Evolutionary conservation across 306 rosid genomes (phyloP).

Genomic region (Prunus dulcis): DNA sequence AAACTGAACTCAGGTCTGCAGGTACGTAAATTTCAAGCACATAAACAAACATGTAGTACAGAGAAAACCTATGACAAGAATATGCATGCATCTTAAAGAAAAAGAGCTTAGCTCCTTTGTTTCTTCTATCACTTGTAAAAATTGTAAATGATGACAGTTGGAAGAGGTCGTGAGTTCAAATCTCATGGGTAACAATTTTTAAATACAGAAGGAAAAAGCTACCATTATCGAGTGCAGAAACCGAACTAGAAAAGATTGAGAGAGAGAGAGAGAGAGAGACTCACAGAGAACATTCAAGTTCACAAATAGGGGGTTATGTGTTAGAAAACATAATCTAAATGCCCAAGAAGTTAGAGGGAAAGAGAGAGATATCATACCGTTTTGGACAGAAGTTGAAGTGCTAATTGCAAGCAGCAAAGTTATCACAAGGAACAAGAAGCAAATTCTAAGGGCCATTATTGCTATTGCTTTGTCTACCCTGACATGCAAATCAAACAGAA

Average conservation of each 20-base stretch:
- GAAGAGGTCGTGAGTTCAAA: not conserved
- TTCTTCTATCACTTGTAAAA: not conserved
- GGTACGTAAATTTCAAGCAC: not conserved
- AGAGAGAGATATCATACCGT: slow-evolving; percentile 24
- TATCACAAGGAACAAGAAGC: not conserved
- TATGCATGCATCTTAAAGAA: not conserved
- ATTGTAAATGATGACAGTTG: not conserved
- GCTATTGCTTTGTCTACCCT: too few relatives aligned
- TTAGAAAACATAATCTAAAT: not conserved
- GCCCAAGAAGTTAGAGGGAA: not conserved
- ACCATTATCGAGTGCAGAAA: not conserved
- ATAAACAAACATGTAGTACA: too few relatives aligned
- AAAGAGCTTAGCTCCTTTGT: not conserved
- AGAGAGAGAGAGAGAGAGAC: too few relatives aligned
- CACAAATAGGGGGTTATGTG: not conserved
- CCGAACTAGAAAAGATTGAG: not conserved
- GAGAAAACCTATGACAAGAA: not conserved
- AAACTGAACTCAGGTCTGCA: not conserved
- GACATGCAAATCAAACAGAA: not conserved
- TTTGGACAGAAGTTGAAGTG: not conserved
- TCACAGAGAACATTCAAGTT: not conserved
- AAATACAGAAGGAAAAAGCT: not conserved
- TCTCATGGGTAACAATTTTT: not conserved
- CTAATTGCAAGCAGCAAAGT: not conserved
- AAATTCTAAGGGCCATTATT: not conserved